Evolutionary conservation across 192 early-diverging fungal species (phyloP).

Genomic region (Backusella sp.): DNA sequence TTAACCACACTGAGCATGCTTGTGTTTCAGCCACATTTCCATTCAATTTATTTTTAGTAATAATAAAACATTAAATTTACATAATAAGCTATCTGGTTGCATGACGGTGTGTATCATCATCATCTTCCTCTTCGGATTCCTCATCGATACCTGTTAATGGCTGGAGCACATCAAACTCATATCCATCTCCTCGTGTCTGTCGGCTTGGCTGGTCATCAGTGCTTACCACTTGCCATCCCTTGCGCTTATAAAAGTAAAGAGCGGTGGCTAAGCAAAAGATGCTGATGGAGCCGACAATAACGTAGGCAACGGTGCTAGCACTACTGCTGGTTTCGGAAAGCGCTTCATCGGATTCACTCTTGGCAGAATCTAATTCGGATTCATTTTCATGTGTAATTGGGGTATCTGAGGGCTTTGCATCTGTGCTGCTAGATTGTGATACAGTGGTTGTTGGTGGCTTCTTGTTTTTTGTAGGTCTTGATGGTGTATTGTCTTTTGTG

Average conservation of each 20-base stretch:
- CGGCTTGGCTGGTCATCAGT: background rate
- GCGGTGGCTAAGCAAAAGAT: constrained; percentile 18
- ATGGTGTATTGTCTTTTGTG: background rate
- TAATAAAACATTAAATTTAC: background rate
- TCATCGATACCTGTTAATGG: constrained; percentile 13
- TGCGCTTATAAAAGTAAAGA: constrained; percentile 19
- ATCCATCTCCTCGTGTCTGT: constrained; percentile 4
- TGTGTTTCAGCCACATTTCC: background rate
- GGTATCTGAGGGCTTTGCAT: background rate
- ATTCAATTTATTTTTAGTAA: background rate
- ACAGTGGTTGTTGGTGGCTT: background rate
- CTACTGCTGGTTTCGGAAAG: background rate
- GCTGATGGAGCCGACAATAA: constrained; percentile 15
- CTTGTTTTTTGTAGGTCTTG: constrained; percentile 14
- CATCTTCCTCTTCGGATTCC: constrained; percentile 20
- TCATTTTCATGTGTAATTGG: background rate
- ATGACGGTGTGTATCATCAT: background rate
- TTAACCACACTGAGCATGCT: no score
- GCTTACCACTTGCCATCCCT: background rate
- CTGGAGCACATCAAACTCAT: constrained; percentile 21
- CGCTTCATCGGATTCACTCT: background rate
- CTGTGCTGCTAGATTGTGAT: background rate
- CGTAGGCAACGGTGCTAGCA: constrained; percentile 9
- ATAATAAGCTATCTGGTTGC: background rate
- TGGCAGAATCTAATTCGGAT: background rate